Base-by-base conservation (phyloP, 2,329 filamentous ascomycete genomes). In the Pyrenophora graminea region DNA sequence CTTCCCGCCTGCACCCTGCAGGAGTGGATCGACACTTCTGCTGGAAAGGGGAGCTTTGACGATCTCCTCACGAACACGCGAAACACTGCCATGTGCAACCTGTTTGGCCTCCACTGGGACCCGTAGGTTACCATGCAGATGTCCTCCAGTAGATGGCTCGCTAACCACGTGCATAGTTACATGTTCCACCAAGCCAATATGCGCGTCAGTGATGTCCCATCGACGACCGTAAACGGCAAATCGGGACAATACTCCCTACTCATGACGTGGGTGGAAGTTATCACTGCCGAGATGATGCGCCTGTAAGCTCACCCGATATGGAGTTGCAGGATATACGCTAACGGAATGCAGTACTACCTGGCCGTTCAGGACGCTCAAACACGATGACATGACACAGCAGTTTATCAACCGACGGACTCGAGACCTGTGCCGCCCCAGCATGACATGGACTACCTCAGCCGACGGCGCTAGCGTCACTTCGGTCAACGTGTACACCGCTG, bases 181-280 rank as follows among this genome's bases (percentile, higher is more conserved):
- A 85, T 85, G 82, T 85, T 86, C 75, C 84, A 87, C 67, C 83
- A 86, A 71, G 82, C 82, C 50, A 86, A 87, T 63, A 57, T 77
- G 53, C 79, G 82, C 48, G 78, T 80, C 38, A 71, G 72, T 3
- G 82, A 81, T 45, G 75, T 79, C 44, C 67, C 70, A 2, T 44
- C 68, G 3, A 77, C 79, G 40, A 79, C 76, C 8, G 72, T 84
- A 42, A 82, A 82, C 50, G 74, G 77, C 13, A 70, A 77, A 12
- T 67, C 70, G 1, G 75, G 70, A 3, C 72, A 79, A 55, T 74
- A 79, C 49, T 82, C 81, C 1, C 76, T 85, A 15, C 74, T 84
- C 55, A 81, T 83, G 68, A 79, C 78, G 10, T 85, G 82, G 82
- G 76, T 80, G 15, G 82, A 85, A 68, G 76, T 74, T 2, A 67